phyloP scores from a whole-genome alignment of 2,329 filamentous ascomycete genomes.

The Nannizzia gypsea region DNA sequence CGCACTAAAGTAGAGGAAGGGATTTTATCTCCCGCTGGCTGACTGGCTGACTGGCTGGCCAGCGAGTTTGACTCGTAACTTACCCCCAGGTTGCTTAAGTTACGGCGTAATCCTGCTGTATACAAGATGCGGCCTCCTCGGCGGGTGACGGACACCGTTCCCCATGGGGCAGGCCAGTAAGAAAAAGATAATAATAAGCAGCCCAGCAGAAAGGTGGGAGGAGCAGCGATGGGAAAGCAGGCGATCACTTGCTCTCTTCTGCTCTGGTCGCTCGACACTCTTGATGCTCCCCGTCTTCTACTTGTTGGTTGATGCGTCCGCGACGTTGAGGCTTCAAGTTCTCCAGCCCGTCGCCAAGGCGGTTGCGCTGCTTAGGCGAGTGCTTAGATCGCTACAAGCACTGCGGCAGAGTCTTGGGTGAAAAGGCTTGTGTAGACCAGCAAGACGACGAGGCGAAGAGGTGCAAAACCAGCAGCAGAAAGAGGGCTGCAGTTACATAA shows the following conservation, averaged over 20 bases:
- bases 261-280: too few species aligned
- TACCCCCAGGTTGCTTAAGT: too few species aligned
- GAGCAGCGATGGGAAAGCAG: not conserved
- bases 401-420: not conserved
- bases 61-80: too few species aligned
- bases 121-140: not conserved
- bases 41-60: too few species aligned
- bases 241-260: not conserved
- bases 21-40: too few species aligned
- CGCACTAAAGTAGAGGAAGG: too few species aligned
- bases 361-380: not conserved
- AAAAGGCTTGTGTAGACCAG: slow-evolving; percentile 5
- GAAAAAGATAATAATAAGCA: too few species aligned
- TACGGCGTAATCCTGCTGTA: not conserved
- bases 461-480: too few species aligned
- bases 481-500: too few species aligned
- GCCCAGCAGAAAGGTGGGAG: not conserved
- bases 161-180: slow-evolving; percentile 5
- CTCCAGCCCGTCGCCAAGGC: not conserved
- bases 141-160: not conserved
- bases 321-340: too few species aligned
- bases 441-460: not conserved
- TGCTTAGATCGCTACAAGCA: not conserved
- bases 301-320: too few species aligned
- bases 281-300: too few species aligned